Evolutionary conservation across 345 rosid genomes (phyloP), one percentile per base, ranked within the genome.

Genomic region (Camelina sativa): DNA sequence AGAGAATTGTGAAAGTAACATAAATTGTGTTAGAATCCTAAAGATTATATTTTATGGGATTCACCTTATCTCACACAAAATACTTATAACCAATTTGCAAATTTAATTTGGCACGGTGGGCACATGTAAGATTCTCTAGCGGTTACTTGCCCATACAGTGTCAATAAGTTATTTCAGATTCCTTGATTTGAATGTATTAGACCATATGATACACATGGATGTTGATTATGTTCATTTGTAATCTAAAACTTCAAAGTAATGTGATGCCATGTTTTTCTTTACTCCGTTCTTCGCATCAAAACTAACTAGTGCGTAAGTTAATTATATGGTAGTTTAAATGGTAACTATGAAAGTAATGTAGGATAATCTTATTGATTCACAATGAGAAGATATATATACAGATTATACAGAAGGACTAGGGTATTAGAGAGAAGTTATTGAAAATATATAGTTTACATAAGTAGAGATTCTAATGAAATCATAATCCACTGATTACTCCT

Each of bases 61-160:
- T 86, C 92, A 17, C 20, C 73, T 52, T 97, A 93, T 82, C 78
- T 85, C 28, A 85, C 97, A n/a, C 87, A 89, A 57, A 84, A 28
- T 43, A 72, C 80, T 22, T 76, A 91, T 79, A 63, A 67, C 2
- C 92, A 88, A 43, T 62, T 91, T 53, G 88, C 98, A 11, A 68
- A 76, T 11, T 41, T 78, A 54, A 82, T 91, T 79, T 93, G 98
- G 98, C 79, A 50, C 67, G 87, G 86, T 5, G 54, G 71, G 32
- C 52, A 57, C 32, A 15, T 61, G 71, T 65, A 62, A 56, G 50
- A 73, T 72, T 67, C 81, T 74, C 69, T 64, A 37, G 69, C 59
- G 44, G 56, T 77, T 46, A 87, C 85, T 11, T n/a, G n/a, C n/a
- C 88, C 86, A 67, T 81, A 68, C 76, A 81, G 56, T 77, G 60